phyloP scores from a whole-genome alignment of 495 filamentous ascomycete species.

The Penicillium flavigenum region DNA sequence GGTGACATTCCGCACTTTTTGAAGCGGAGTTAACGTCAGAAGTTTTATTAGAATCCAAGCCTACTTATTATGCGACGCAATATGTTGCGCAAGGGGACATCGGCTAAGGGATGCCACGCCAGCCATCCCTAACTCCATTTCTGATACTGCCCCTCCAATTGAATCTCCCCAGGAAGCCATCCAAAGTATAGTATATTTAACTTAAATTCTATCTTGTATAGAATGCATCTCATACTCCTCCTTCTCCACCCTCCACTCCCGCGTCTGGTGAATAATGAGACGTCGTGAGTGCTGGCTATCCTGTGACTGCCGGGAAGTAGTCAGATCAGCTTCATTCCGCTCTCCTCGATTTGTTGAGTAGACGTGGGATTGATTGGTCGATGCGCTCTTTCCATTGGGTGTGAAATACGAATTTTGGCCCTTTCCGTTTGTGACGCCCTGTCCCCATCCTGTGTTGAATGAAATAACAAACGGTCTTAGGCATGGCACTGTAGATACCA shows the following conservation, averaged over 20 bases:
- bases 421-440: background rate
- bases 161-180: background rate
- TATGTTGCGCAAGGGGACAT: no score
- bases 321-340: background rate
- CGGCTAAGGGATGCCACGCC: no score
- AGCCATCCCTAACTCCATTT: no score
- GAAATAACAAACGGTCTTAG: background rate
- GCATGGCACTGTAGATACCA: background rate
- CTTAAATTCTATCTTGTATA: background rate
- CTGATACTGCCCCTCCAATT: background rate
- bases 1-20: no score
- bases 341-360: background rate
- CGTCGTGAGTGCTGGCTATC: background rate
- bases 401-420: background rate
- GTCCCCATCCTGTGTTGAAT: background rate
- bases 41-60: no score
- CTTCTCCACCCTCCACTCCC: background rate
- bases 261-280: background rate
- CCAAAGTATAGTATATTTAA: background rate
- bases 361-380: background rate
- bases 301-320: background rate
- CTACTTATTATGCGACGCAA: no score
- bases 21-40: no score
- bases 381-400: background rate
- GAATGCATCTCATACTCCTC: background rate